phyloP scores from a whole-genome alignment of 345 rosid genomes.

The Aegle marmelos region DNA sequence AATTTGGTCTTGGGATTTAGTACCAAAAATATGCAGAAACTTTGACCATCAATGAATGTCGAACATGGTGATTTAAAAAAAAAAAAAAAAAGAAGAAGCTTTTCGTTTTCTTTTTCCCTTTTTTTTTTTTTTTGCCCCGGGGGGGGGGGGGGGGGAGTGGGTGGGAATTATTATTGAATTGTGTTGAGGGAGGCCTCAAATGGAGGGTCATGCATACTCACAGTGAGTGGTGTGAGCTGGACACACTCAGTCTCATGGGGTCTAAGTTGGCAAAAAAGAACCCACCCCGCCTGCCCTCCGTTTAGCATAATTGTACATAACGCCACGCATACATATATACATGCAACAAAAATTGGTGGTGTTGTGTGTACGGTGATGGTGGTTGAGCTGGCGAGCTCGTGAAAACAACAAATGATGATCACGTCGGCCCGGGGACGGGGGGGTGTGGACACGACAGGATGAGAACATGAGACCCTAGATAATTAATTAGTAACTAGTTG shows the following conservation, averaged over 20 bases:
- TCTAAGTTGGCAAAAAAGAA: conserved; percentile 29
- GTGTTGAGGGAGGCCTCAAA: background rate
- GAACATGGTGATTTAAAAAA: too few relatives aligned
- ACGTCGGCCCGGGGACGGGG: conserved; percentile 35
- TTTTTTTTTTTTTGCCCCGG: too few relatives aligned
- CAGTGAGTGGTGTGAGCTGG: conserved; percentile 28
- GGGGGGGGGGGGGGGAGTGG: too few relatives aligned
- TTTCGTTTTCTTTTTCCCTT: too few relatives aligned
- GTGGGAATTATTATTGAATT: too few relatives aligned
- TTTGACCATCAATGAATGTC: too few relatives aligned
- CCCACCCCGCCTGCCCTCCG: background rate
- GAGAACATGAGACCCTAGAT: background rate
- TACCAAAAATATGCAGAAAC: too few relatives aligned
- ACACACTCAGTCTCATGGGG: background rate
- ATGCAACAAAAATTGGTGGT: background rate
- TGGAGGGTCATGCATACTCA: background rate
- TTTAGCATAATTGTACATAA: background rate
- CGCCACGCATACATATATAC: background rate
- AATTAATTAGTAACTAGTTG: background rate
- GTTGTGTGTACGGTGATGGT: background rate
- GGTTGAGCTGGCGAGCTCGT: conserved; percentile 32
- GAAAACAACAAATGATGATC: conserved; percentile 31
- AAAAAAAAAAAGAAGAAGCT: too few relatives aligned
- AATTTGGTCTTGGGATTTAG: too few relatives aligned
- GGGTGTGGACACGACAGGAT: background rate